Conservation (phyloP, 2,329 filamentous ascomycete genomes). For the Fusarium proliferatum region DNA sequence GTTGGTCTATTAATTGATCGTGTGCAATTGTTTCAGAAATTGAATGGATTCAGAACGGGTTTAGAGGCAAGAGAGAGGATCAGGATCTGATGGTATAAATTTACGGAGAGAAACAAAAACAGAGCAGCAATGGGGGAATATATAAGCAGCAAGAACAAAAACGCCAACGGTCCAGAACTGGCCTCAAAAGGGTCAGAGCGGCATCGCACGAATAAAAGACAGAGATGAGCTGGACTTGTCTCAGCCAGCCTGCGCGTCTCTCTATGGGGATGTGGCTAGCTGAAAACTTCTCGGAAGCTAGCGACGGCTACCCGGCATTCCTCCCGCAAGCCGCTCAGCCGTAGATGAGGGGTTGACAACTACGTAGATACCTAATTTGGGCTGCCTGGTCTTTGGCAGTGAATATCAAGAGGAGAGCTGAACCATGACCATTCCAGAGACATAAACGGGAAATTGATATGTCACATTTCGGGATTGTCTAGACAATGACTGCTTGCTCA, state of each 20-base stretch:
- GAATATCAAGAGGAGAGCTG: not conserved
- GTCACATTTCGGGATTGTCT: fast-evolving
- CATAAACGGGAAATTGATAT: fast-evolving
- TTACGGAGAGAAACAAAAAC: too few relatives aligned
- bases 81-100: too few relatives aligned
- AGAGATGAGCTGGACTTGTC: not conserved
- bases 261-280: not conserved
- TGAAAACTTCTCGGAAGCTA: not conserved
- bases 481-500: not conserved
- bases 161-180: not conserved
- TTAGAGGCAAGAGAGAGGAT: too few relatives aligned
- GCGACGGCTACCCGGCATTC: not conserved
- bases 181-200: not conserved
- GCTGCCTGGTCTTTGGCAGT: too few relatives aligned
- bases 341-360: not conserved
- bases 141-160: fast-evolving
- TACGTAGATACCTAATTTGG: not conserved
- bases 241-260: not conserved
- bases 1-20: fast-evolving
- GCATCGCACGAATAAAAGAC: not conserved
- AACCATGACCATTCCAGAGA: not conserved
- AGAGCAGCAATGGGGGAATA: not conserved
- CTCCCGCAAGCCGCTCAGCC: not conserved
- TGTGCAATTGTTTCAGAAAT: too few relatives aligned
- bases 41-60: not conserved